Evolutionary conservation across 768 basidiomycete genomes (phyloP), one percentile per base, ranked within the genome.

Genomic region (Mycena epipterygia): DNA sequence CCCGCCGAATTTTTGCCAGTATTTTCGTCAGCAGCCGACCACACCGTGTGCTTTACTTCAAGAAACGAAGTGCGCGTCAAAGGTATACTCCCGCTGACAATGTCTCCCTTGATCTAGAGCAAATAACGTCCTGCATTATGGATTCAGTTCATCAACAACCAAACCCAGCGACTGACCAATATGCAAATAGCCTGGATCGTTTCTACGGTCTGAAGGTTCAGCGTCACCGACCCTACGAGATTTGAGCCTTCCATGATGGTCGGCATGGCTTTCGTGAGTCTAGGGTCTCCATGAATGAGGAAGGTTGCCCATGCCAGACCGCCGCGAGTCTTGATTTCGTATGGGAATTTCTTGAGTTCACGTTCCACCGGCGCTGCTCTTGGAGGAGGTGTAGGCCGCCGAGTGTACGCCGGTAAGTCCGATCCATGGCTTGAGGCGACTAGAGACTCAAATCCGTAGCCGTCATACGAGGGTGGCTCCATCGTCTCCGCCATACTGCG

Each of bases 401-500:
- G 48, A 16, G 68, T 55, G 32, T 73, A 73, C n/a, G 33, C 56
- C 1, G 72, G 72, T 6, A 73, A 29, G 29, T 70, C 72, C 23
- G 68, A 52, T 14, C 16, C 60, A 19, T 70, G 48, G 68, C 65
- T 70, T 5, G 72, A 73, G 29, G 30, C 39, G 5, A 73, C 51
- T 17, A 73, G 44, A n/a, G 72, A 51, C 55, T 73, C 64, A n/a
- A 59, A 59, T 33, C 64, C 68, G 30, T 51, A 73, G 49, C 72
- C 72, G 56, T 73, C 72, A 56, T 73, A 73, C n/a, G 72, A 70
- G 29, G 72, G 72, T 3, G 72, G 72, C 42, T 56, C 71, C 52
- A 58, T 32, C 9, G 42, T 58, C 46, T 55, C 64, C 2, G 58
- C 16, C 70, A 71, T 71, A 46, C 25, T n/a, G 42, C 19, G 51